Evolutionary conservation across 2,329 filamentous ascomycete species (phyloP), one percentile per base, ranked within the genome.

Genomic region (Trichoderma asperellum): DNA sequence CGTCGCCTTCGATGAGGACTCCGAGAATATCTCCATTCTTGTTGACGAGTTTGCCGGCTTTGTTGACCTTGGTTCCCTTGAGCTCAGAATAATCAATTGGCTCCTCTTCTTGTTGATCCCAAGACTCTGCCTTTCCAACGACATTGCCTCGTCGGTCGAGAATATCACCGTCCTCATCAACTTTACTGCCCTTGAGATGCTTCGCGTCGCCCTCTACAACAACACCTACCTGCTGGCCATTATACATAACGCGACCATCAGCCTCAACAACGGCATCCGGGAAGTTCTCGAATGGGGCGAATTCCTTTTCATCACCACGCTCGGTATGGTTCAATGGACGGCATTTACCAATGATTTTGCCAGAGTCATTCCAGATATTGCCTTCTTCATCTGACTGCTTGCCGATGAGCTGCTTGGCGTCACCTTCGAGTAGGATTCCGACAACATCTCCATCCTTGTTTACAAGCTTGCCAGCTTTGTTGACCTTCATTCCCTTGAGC

Each of bases 101-200:
- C 34, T 74, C 71, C 24, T 70, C 71, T 29, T 76, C 35, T 8
- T 32, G 32, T 24, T 24, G 24, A 72, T 93, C 89, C 83, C 88
- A 92, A 68, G 89, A 87, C 76, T 93, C 89, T 2, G 88, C 89
- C 70, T 85, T 87, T 35, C 90, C 90, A 49, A 92, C 82, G 14
- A 84, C 83, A 75, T 92, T 92, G 18, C 90, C 90, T n/a, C 84
- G 83, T 73, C 86, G 87, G 75, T 92, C 90, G 5, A 90, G 79
- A 37, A 92, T 86, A 58, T 92, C 90, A 16, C 90, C 90, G 70
- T 92, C 90, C 35, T 89, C 82, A 68, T 92, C 90, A 27, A 92
- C 89, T 43, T 84, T 79, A 77, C 89, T 90, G 34, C 90, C 90
- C 69, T 87, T 85, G 32, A 92, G 83, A 67, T 85, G 84, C 79